Base-by-base conservation (phyloP, 345 rosid species). In the Mallotus nudiflorus region DNA sequence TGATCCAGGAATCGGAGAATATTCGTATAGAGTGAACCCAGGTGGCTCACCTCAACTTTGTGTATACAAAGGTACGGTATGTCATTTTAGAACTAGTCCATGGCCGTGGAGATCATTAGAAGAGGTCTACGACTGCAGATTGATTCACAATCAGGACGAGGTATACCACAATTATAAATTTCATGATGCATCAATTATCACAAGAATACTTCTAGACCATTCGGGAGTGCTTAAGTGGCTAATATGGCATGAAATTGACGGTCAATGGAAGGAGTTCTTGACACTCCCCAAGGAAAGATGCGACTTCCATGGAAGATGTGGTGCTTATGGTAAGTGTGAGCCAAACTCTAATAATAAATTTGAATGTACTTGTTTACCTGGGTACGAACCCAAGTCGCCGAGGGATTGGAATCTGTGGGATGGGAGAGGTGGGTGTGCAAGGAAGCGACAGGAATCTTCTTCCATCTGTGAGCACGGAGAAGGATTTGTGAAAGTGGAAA, bases 31-130 rank as follows among this genome's bases (percentile, higher is more conserved):
- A n/a, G n/a, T n/a, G n/a, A n/a, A n/a, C n/a, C n/a, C n/a, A n/a
- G n/a, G n/a, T n/a, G n/a, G n/a, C n/a, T n/a, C n/a, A n/a, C n/a
- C n/a, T n/a, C 51, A 42, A 8, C 24, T 40, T 11, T 59, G 75
- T 27, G 2, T 73, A 1, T 24, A 69, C 33, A 46, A 64, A 9
- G 73, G 60, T 3, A 14, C 48, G 0, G 15, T 5, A 25, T 54
- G 24, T 4, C 3, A 14, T 25, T 72, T 73, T 66, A 50, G 76
- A 20, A 3, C 35, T n/a, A 13, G 28, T 6, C 70, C 58, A 12
- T 58, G 80, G 75, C 74, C 74, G 4, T 62, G 68, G 66, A 48
- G 2, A 22, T 12, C 2, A 15, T 28, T 51, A 2, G 18, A 52
- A 16, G 13, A 12, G 0, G 37, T 3, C 0, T 24, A 11, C 56